Evolutionary conservation across 805 yeast species (phyloP).

Genomic region (Suhomyces vadensis): DNA sequence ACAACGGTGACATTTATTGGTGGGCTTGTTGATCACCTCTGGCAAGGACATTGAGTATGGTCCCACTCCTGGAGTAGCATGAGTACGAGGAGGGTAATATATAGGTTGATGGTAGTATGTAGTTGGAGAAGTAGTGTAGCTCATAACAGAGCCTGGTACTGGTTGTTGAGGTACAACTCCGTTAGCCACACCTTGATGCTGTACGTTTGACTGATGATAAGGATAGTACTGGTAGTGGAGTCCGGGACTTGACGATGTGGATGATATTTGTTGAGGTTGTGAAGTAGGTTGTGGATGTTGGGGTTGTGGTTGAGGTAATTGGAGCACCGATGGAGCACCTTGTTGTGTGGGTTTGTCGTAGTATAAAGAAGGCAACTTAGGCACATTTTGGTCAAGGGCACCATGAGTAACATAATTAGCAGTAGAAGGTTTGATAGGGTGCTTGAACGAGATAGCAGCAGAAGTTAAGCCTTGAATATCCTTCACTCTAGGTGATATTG

Average conservation of each 20-base stretch:
- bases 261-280: conserved; percentile 4
- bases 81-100: conserved; percentile 7
- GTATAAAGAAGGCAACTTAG: conserved; percentile 9
- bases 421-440: conserved; percentile 7
- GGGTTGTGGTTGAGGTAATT: conserved; percentile 9
- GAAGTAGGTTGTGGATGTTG: conserved; percentile 6
- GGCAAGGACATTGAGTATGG: conserved; percentile 19
- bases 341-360: conserved; percentile 2
- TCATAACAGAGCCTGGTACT: conserved; percentile 4
- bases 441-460: conserved; percentile 5
- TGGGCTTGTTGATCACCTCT: conserved; percentile 35
- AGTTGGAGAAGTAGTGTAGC: conserved; percentile 10
- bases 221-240: conserved; percentile 15
- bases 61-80: conserved; percentile 5
- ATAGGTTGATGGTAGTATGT: conserved; percentile 15
- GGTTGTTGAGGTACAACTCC: conserved; percentile 1
- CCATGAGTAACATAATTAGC: conserved; percentile 12
- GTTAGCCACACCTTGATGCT: conserved; percentile 3
- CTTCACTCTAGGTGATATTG: conserved; percentile 7
- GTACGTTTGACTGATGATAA: conserved; percentile 9
- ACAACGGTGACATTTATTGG: conserved; percentile 44
- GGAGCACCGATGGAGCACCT: conserved; percentile 2
- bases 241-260: conserved; percentile 10
- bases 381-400: conserved; percentile 4
- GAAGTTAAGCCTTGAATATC: conserved; percentile 8